Conservation (phyloP, 2,329 filamentous ascomycete species). For the Amesomyces nigricolor region DNA sequence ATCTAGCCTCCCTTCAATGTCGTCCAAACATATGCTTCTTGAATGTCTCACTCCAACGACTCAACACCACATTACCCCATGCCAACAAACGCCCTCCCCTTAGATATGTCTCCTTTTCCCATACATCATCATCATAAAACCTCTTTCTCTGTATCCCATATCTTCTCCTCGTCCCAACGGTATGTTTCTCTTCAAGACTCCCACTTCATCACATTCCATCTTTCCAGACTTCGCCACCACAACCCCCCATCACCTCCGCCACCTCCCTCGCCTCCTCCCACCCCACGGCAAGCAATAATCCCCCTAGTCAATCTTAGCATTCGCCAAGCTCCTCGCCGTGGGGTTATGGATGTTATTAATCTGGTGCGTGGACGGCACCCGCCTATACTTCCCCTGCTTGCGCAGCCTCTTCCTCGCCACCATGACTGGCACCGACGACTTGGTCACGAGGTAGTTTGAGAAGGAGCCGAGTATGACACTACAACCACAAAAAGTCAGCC, state of each 20-base stretch:
- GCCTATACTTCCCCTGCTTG: slow-evolving; percentile 79
- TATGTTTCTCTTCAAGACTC: too few species aligned
- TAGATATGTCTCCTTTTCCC: too few species aligned
- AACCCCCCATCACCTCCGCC: background rate
- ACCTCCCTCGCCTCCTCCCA: background rate
- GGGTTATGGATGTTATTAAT: slow-evolving; percentile 78
- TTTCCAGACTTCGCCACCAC: too few species aligned
- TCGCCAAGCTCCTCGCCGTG: slow-evolving; percentile 58
- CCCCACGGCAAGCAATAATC: background rate
- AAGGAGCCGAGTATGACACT: slow-evolving; percentile 94
- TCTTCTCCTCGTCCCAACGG: too few species aligned
- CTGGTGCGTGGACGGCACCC: slow-evolving; percentile 58
- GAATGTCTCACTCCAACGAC: too few species aligned
- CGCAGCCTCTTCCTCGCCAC: slow-evolving; percentile 85
- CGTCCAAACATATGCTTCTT: too few species aligned
- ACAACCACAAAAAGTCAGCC: slow-evolving; percentile 29
- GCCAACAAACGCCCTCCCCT: too few species aligned
- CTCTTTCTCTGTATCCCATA: too few species aligned
- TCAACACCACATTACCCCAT: too few species aligned
- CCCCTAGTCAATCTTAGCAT: slow-evolving; percentile 68
- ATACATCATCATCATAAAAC: too few species aligned
- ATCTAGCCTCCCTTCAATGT: too few species aligned
- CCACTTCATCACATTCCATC: too few species aligned
- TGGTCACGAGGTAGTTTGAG: slow-evolving; percentile 94
- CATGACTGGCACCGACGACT: slow-evolving; percentile 96